phyloP scores from a whole-genome alignment of 768 basidiomycete genomes.

The Agaricus sinodeliciosus region DNA sequence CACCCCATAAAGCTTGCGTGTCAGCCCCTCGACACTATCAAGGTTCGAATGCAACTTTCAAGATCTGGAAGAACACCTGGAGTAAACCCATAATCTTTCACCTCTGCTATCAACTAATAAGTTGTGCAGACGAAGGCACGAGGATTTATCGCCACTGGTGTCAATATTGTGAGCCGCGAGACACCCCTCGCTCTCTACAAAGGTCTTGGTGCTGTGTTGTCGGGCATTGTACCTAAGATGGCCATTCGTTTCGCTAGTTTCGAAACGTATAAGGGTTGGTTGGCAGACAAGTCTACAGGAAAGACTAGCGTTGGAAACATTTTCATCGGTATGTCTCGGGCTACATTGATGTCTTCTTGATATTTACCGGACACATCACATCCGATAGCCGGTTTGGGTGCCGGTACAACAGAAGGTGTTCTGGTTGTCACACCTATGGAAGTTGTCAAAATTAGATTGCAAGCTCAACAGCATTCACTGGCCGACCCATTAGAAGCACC shows the following conservation, averaged over 20 bases:
- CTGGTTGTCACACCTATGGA: slow-evolving; percentile 98
- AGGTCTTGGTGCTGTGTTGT: slow-evolving; percentile 92
- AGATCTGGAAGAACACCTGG: slow-evolving; percentile 72
- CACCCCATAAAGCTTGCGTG: slow-evolving; percentile 51
- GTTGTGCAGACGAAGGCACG: slow-evolving; percentile 73
- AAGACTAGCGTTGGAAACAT: slow-evolving; percentile 73
- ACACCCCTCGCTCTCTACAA: slow-evolving; percentile 96
- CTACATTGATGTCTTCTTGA: too few species aligned
- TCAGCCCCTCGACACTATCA: slow-evolving; percentile 97
- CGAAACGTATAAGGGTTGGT: slow-evolving; percentile 84
- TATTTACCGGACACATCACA: background rate
- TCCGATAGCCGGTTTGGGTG: slow-evolving; percentile 78
- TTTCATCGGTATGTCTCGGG: slow-evolving; percentile 59
- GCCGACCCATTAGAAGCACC: slow-evolving; percentile 93
- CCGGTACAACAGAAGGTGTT: slow-evolving; percentile 94
- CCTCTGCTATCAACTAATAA: background rate
- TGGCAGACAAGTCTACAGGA: slow-evolving; percentile 73
- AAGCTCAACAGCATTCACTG: slow-evolving; percentile 95
- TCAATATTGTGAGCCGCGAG: slow-evolving; percentile 82
- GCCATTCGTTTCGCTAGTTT: slow-evolving; percentile 98
- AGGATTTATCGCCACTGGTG: slow-evolving; percentile 88
- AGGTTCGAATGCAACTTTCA: slow-evolving; percentile 99
- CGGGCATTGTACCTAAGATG: slow-evolving; percentile 99
- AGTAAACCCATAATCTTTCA: slow-evolving; percentile 44
- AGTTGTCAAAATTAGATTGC: slow-evolving; percentile 96